phyloP scores from a whole-genome alignment of 1,139 yeast genomes.

The Yamadazyma jaroonii region DNA sequence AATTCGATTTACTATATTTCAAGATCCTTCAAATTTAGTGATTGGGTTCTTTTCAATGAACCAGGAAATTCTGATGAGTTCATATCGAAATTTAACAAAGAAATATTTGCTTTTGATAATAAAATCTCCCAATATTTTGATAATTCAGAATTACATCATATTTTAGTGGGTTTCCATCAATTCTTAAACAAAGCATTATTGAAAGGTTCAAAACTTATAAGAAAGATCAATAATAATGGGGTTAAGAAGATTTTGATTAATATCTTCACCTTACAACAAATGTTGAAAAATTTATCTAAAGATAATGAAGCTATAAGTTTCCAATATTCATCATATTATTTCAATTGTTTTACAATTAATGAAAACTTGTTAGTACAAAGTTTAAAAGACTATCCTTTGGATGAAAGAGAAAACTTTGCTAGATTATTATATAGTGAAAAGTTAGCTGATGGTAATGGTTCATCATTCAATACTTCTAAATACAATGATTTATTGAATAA shows the following conservation, averaged over 20 bases:
- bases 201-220: slow-evolving; percentile 55
- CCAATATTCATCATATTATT: slow-evolving; percentile 54
- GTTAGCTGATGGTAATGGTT: slow-evolving; percentile 39
- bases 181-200: slow-evolving; percentile 59
- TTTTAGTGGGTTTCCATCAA: slow-evolving; percentile 53
- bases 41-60: slow-evolving; percentile 47
- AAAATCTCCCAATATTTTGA: slow-evolving; percentile 28
- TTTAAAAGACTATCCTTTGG: slow-evolving; percentile 21
- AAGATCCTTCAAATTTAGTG: slow-evolving; percentile 37
- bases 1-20: slow-evolving; percentile 61
- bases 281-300: slow-evolving; percentile 59
- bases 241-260: slow-evolving; percentile 65
- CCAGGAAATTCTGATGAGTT: slow-evolving; percentile 65
- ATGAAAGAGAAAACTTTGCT: slow-evolving; percentile 34
- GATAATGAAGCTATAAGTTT: slow-evolving; percentile 63
- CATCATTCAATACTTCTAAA: slow-evolving; percentile 39
- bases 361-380: slow-evolving; percentile 33
- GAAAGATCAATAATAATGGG: slow-evolving; percentile 61
- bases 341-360: slow-evolving; percentile 48
- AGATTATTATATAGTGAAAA: slow-evolving; percentile 45
- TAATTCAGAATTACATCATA: slow-evolving; percentile 27
- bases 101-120: slow-evolving; percentile 51
- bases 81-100: slow-evolving; percentile 59
- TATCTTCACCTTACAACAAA: slow-evolving; percentile 72
- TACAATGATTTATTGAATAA: slow-evolving; percentile 31